Percentiles rank a stretch among this genome's conserved stretches.
Evolutionary conservation across 805 yeast genomes (phyloP).

Genomic region (Myxozyma udenii): DNA sequence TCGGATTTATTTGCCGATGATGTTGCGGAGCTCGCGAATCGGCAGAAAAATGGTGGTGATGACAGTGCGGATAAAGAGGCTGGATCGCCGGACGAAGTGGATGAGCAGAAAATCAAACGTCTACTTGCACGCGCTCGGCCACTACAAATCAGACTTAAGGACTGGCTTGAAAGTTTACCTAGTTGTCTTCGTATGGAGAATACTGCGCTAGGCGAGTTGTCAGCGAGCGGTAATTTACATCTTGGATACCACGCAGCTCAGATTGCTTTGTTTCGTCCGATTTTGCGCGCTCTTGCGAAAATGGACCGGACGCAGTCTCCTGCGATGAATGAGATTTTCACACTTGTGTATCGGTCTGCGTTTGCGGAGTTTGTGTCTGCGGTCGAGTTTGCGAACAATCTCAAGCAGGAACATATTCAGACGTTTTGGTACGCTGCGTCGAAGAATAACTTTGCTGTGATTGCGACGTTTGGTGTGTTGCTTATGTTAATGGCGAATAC

Average conservation of each 20-base stretch:
- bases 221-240: constrained; percentile 32
- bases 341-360: constrained; percentile 31
- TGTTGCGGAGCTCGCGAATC: constrained; percentile 5
- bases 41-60: neutral
- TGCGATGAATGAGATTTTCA: constrained; percentile 26
- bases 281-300: constrained; percentile 28
- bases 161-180: constrained; percentile 41
- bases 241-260: constrained; percentile 34
- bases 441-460: constrained; percentile 30
- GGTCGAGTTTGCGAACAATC: constrained; percentile 31
- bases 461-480: constrained; percentile 33
- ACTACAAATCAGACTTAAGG: constrained; percentile 35
- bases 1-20: constrained; percentile 11
- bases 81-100: neutral
- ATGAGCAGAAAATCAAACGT: constrained; percentile 18
- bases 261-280: constrained; percentile 32
- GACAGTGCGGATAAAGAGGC: neutral
- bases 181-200: constrained; percentile 31
- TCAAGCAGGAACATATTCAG: constrained; percentile 33
- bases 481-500: constrained; percentile 29
- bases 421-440: constrained; percentile 35
- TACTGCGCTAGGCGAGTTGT: constrained; percentile 31
- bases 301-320: constrained; percentile 21
- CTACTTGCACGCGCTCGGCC: constrained; percentile 29
- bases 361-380: constrained; percentile 32